Evolutionary conservation across 352 stramenopile genomes (phyloP), one percentile per base, ranked within the genome.

Genomic region (Phytophthora quininea): DNA sequence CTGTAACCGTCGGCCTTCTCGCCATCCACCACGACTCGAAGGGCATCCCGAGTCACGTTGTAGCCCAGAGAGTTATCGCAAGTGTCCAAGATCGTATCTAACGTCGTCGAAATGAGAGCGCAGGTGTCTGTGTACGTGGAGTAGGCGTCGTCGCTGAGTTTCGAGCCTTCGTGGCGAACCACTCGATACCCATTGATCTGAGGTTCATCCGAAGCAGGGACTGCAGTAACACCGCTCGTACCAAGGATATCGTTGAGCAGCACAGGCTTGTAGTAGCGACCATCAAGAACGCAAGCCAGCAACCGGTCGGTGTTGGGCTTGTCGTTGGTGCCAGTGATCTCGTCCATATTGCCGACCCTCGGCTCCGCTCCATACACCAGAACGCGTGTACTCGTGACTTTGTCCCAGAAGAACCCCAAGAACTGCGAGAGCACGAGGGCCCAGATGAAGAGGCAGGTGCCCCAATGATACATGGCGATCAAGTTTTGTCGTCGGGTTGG

Each of bases 251-350:
- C 61, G 31, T 69, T 74, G 6, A 88, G 64, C 24, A 79, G 58
- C 7, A 69, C 37, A 19, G 79, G 67, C 40, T 75, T 67, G 56
- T 83, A 82, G 29, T 76, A 64, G 0, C 69, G 58, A 4, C 77
- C 79, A 19, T 76, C 47, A 7, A 73, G 64, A 3, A 74, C 65
- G 52, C 82, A 89, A n/a, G 70, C 78, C 12, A 91, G n/a, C 5
- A 76, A 1, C 3, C 82, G 79, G 51, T 89, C 82, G 0, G 76
- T 76, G 43, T 75, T 82, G 7, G 73, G 76, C 35, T 81, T 79
- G 50, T 89, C 82, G 54, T 88, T 88, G n/a, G 19, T 50, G 46
- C 76, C 74, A 9, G 45, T 57, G 43, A 80, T 69, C 35, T 58
- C n/a, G 29, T 15, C 12, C 35, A 69, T 74, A 15, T 37, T 66